Conservation (phyloP, 352 stramenopile species). For the Globisporangium spinosum region DNA sequence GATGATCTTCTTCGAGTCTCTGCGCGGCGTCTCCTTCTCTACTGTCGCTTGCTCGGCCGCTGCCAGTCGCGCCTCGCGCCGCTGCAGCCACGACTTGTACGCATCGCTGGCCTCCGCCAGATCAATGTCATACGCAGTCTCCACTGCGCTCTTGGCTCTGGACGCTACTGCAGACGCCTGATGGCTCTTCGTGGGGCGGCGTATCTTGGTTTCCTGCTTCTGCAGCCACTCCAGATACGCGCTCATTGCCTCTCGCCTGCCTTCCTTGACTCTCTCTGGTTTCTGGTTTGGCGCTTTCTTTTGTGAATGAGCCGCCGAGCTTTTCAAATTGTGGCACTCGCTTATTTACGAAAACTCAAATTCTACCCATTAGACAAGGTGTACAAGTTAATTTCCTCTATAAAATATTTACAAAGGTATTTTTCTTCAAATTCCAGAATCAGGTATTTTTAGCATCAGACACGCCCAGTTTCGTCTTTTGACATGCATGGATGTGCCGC, state of each 20-base stretch:
- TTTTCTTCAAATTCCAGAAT: not conserved
- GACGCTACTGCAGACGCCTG: not conserved
- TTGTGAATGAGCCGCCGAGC: not conserved
- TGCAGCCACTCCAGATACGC: constrained; percentile 44
- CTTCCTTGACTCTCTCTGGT: not conserved
- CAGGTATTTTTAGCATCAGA: not conserved
- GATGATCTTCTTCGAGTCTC: constrained; percentile 9
- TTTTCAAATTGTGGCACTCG: not conserved
- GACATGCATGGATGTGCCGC: not conserved
- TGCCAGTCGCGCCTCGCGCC: constrained; percentile 1
- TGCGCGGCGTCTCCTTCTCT: not conserved
- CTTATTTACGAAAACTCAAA: constrained; percentile 1
- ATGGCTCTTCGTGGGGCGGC: not conserved
- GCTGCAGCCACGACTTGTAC: constrained; percentile 14
- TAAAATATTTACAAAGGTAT: not conserved
- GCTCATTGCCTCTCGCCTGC: constrained; percentile 5
- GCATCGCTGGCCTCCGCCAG: constrained; percentile 12
- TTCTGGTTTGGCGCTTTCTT: constrained; percentile 3
- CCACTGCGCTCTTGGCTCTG: not conserved
- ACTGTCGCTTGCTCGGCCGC: not conserved
- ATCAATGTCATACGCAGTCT: constrained; percentile 4
- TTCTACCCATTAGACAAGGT: not conserved
- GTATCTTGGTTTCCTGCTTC: constrained; percentile 36
- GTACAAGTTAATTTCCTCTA: not conserved
- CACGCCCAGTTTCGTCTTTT: not conserved